phyloP scores from a whole-genome alignment of 2,329 filamentous ascomycete species.

The Dichotomopilus funicola region DNA sequence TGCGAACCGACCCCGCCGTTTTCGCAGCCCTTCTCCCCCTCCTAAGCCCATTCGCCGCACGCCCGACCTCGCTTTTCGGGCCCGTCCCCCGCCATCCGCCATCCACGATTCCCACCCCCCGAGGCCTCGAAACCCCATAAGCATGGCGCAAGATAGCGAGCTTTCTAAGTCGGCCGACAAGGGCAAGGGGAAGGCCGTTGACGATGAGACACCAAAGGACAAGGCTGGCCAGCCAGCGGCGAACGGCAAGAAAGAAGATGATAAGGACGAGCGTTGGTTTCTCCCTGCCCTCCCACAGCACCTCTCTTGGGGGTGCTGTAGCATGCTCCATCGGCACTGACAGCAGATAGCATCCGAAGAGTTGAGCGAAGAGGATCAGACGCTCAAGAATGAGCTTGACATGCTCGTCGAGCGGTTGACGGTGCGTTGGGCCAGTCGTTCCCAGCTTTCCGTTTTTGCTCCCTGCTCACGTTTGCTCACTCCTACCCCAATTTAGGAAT shows the following conservation, averaged over 20 bases:
- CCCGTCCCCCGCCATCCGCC: constrained; percentile 10
- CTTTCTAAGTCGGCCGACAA: constrained; percentile 80
- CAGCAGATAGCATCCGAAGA: constrained; percentile 58
- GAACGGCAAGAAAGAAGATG: constrained; percentile 74
- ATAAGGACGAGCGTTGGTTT: constrained; percentile 46
- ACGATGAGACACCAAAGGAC: constrained; percentile 54
- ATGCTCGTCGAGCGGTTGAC: constrained; percentile 95
- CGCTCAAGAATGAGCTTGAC: constrained; percentile 95
- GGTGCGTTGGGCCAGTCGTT: constrained; percentile 39
- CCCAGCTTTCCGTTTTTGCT: background rate
- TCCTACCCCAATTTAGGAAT: constrained; percentile 52
- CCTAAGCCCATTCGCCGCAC: constrained; percentile 1
- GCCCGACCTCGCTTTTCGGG: constrained; percentile 9
- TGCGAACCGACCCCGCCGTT: background rate
- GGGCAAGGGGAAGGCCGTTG: constrained; percentile 88
- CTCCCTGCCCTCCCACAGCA: constrained; percentile 10
- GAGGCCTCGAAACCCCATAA: constrained; percentile 4
- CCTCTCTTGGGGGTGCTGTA: too few relatives aligned
- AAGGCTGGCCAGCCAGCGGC: constrained; percentile 64
- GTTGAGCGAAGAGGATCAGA: constrained; percentile 94
- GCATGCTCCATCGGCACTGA: constrained; percentile 27
- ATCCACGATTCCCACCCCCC: too few relatives aligned
- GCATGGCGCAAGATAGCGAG: constrained; percentile 91
- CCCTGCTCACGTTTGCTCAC: constrained; percentile 19
- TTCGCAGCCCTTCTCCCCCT: background rate